Conservation (phyloP, 345 rosid genomes). For the Syzygium jambos region DNA sequence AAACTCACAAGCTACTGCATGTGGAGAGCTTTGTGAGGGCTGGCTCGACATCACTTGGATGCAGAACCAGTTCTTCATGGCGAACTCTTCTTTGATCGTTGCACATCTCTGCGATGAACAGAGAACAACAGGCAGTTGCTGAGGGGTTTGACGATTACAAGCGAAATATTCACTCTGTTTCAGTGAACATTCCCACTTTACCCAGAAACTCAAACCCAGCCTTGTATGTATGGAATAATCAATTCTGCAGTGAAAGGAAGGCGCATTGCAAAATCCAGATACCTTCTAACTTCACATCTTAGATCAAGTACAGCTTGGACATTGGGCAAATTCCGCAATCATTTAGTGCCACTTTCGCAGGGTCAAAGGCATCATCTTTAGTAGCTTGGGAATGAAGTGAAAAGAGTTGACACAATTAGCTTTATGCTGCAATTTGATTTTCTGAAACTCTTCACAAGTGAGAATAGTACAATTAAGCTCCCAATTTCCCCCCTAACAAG, state of each 20-base stretch:
- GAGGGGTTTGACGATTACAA: not conserved
- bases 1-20: not conserved
- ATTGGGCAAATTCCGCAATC: not conserved
- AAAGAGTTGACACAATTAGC: not conserved
- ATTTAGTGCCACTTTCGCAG: not conserved
- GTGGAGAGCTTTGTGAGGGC: not conserved
- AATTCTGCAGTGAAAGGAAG: not conserved
- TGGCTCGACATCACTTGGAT: not conserved
- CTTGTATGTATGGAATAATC: not conserved
- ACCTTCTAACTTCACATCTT: not conserved
- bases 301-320: not conserved
- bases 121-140: not conserved
- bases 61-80: not conserved
- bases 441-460: not conserved
- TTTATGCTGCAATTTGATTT: not conserved
- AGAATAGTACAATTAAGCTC: not conserved
- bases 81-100: not conserved
- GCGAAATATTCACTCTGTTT: not conserved
- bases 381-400: not conserved
- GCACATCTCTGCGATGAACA: not conserved
- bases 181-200: not conserved
- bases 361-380: not conserved
- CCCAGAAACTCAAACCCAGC: not conserved
- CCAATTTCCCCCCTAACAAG: not conserved
- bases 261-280: not conserved